Evolutionary conservation across 1,284 basidiomycete species (phyloP).

Genomic region (Afroboletus lepidellus): DNA sequence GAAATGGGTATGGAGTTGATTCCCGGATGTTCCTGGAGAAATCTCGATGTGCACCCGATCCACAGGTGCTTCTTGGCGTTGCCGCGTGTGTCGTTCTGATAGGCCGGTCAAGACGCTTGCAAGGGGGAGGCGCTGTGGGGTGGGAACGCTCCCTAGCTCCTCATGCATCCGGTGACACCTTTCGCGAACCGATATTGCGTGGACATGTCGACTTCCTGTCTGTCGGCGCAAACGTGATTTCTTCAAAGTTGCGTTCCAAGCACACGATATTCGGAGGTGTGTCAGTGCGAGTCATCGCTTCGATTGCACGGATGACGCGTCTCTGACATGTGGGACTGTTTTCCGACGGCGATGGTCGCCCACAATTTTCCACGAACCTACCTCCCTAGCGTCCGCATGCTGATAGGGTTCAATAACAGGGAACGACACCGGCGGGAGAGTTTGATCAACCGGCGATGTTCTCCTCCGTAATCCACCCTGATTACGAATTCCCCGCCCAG

Average conservation of each 20-base stretch:
- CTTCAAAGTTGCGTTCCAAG: not conserved
- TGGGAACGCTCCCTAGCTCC: slow-evolving; percentile 14
- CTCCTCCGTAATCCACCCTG: not conserved
- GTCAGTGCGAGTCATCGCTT: not conserved
- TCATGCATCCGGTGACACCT: not conserved
- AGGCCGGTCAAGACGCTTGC: not conserved
- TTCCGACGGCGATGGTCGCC: not conserved
- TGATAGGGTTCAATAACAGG: not conserved
- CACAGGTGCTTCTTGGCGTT: not conserved
- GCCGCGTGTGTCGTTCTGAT: not conserved
- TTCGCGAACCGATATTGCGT: not conserved
- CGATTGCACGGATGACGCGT: not conserved
- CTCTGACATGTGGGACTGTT: not conserved
- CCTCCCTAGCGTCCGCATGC: slow-evolving; percentile 14
- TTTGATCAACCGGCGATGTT: not conserved
- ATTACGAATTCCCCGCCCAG: not conserved
- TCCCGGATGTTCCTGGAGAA: not conserved
- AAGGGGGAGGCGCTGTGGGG: slow-evolving; percentile 14
- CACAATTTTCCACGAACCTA: slow-evolving; percentile 16
- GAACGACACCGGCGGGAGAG: not conserved
- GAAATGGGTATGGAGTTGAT: not conserved
- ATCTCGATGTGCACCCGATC: slow-evolving; percentile 10
- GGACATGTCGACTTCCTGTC: not conserved
- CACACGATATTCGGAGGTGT: not conserved
- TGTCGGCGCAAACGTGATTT: not conserved